Evolutionary conservation across 2,329 filamentous ascomycete species (phyloP).

Genomic region (Colletotrichum salicis): DNA sequence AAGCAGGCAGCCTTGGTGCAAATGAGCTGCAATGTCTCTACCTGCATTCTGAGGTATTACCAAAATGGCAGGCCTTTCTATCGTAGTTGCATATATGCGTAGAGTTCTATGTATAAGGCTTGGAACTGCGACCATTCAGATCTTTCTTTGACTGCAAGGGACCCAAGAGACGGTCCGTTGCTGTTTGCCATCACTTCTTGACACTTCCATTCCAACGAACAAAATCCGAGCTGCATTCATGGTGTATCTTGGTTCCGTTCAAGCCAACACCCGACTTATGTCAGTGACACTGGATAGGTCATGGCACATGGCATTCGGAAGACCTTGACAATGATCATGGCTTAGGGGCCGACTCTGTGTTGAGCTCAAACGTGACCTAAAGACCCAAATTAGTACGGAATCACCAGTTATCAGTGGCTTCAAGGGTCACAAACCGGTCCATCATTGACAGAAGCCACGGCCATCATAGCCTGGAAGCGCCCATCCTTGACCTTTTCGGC

Average conservation of each 20-base stretch:
- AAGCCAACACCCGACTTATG: not conserved
- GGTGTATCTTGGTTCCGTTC: not conserved
- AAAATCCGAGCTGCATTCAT: not conserved
- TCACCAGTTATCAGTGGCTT: too few relatives aligned
- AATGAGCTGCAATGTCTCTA: not conserved
- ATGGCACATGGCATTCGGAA: not conserved
- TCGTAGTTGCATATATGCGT: not conserved
- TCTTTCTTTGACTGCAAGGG: not conserved
- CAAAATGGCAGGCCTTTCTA: not conserved
- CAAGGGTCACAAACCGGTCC: conserved; percentile 62
- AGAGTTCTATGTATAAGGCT: not conserved
- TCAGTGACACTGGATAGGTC: not conserved
- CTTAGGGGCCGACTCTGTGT: not conserved
- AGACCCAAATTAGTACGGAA: not conserved
- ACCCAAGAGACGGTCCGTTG: not conserved
- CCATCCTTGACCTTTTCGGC: conserved; percentile 87
- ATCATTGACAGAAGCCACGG: conserved; percentile 92
- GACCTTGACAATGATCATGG: not conserved
- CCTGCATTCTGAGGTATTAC: not conserved
- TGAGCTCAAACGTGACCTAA: conserved; percentile 38
- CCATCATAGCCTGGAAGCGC: conserved; percentile 99
- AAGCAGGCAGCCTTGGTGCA: not conserved
- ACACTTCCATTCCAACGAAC: not conserved
- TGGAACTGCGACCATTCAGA: not conserved
- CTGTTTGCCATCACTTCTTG: not conserved